Evolutionary conservation across 2,329 filamentous ascomycete species (phyloP).

Genomic region (Arthrobotrys pseudoclavata): DNA sequence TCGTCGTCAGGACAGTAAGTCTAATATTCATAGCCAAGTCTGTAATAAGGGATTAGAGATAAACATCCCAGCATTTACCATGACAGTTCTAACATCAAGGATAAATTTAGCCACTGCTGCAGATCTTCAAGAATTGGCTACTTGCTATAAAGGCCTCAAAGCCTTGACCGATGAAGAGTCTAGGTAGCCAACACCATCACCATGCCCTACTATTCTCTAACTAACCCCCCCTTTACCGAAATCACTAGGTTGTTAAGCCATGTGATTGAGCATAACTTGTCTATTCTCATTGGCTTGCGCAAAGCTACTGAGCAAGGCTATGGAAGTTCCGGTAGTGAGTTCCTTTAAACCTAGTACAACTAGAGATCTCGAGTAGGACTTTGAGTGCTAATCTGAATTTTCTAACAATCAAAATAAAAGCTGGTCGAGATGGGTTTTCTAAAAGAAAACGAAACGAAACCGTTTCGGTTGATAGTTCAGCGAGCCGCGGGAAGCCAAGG

Average conservation of each 20-base stretch:
- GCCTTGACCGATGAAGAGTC: conserved; percentile 56
- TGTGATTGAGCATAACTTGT: conserved; percentile 57
- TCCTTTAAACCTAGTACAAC: neutral
- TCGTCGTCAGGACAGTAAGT: conserved; percentile 44
- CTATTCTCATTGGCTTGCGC: conserved; percentile 52
- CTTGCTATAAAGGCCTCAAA: conserved; percentile 59
- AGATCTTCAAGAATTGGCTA: conserved; percentile 52
- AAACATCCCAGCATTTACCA: neutral
- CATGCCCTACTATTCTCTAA: neutral
- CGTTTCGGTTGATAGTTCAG: conserved; percentile 62
- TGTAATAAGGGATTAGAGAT: neutral
- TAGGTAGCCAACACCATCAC: conserved; percentile 22
- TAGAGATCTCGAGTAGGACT: neutral
- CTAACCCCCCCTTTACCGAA: neutral
- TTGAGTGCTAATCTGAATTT: conserved; percentile 9
- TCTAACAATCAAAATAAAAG: conserved; percentile 15
- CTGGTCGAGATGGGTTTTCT: conserved; percentile 42
- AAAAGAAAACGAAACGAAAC: conserved; percentile 63
- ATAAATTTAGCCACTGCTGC: conserved; percentile 29
- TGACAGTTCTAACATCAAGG: neutral
- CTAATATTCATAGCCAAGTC: neutral
- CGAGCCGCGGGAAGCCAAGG: conserved; percentile 57
- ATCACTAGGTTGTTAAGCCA: conserved; percentile 46
- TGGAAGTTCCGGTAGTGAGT: conserved; percentile 53
- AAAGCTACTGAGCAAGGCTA: conserved; percentile 58